Evolutionary conservation across 2,329 filamentous ascomycete species (phyloP).

Genomic region (Stromatinia cepivora): DNA sequence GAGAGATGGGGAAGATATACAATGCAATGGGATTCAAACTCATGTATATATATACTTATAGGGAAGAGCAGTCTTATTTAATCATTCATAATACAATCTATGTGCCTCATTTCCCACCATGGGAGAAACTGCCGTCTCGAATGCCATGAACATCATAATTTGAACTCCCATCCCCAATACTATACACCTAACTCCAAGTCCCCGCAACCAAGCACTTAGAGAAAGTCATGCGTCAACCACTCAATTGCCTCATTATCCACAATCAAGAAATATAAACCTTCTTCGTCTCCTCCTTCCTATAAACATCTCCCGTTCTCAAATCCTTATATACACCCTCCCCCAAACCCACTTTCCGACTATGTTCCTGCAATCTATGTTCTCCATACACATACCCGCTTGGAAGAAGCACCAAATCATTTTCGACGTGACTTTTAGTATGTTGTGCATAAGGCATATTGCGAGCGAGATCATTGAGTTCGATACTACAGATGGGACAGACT

Average conservation of each 20-base stretch:
- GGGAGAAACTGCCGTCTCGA: background rate
- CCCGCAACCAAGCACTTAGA: background rate
- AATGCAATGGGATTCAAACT: no score
- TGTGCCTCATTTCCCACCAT: background rate
- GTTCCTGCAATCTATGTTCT: conserved; percentile 67
- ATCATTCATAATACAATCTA: no score
- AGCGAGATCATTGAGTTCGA: conserved; percentile 89
- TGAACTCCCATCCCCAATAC: no score
- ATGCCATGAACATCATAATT: no score
- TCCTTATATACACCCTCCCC: conserved; percentile 70
- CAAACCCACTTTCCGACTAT: conserved; percentile 78
- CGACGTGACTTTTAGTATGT: conserved; percentile 91
- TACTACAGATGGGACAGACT: conserved; percentile 94
- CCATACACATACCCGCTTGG: conserved; percentile 89
- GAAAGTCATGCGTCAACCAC: background rate
- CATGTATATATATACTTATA: no score
- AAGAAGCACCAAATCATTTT: conserved; percentile 80
- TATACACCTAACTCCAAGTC: background rate
- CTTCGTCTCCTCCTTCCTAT: conserved; percentile 61
- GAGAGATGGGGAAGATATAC: no score
- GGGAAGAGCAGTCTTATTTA: no score
- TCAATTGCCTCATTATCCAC: no score
- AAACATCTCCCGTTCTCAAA: conserved; percentile 72
- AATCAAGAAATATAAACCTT: conserved; percentile 85
- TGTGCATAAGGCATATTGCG: conserved; percentile 89